Base-by-base conservation (phyloP, 371 early-diverging fungal species). In the Funneliformis caledonium region DNA sequence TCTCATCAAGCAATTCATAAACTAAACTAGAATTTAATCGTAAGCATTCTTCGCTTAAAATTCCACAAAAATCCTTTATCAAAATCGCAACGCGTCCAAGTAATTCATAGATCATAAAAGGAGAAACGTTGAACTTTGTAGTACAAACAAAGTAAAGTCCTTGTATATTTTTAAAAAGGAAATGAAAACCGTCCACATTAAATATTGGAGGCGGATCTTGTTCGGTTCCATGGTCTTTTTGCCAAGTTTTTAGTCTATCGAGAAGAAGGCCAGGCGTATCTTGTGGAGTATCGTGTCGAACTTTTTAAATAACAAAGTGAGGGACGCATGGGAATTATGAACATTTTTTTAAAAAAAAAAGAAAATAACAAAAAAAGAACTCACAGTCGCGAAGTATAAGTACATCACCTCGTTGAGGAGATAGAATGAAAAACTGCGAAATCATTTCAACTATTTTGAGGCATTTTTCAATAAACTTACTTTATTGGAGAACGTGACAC, bases 1-100 rank as follows among this genome's bases (percentile, higher is more conserved):
- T 48, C 75, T 81, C 81, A 43, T 81, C 75, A 14, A 81, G 64
- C 11, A 81, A 56, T 33, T 81, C 81, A 14, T 81, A 81, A 56
- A 72, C 48, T n/a, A 81, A 65, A 48, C 75, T 59, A 37, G 75
- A 64, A 74, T 81, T 81, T 42, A 72, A 11, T 64, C 73, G 61
- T 31, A 81, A 26, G n/a, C 48, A 16, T 50, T 72, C 75, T 22
- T 81, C 81, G n/a, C 75, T 74, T 33, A 81, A 75, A n/a, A 37
- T 52, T 48, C 81, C 81, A 75, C 81, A 65, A 72, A 81, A 64
- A 5, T 81, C 81, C 22, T 52, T 81, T 9, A 81, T 74, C 33
- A 72, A 47, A 22, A 26, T 45, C 9, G 50, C 81, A 56, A 81
- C 69, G 19, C 81, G 50, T 33, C 47, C 65, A 33, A 78, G 72